Evolutionary conservation across 345 rosid species (phyloP), one percentile per base, ranked within the genome.

Genomic region (Jatropha curcas): DNA sequence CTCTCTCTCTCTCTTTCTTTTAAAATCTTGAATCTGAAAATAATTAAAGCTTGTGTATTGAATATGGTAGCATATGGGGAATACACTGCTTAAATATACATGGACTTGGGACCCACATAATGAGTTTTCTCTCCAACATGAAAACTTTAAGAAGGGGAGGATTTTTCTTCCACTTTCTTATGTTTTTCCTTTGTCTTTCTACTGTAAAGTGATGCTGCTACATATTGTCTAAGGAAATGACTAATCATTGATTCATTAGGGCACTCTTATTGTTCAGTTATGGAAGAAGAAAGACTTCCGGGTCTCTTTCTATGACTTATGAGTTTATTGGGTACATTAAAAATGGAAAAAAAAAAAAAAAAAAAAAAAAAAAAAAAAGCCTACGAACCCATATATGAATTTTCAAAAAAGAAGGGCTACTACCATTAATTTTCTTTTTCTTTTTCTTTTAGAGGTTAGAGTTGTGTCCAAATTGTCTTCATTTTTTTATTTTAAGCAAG

Each of bases 131-230:
- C 53, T 30, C 72, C 77, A 48, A 57, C 72, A 59, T 25, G 53
- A 66, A 9, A 57, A 34, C 62, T 25, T 67, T 33, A 31, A 58
- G 50, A 20, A 33, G 30, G 34, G 59, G 41, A 35, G 58, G 64
- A 41, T 27, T 68, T 60, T 60, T 60, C 48, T n/a, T 28, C 69
- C 78, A 68, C 68, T 75, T 28, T 68, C 64, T 75, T 61, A 30
- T 68, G 69, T 75, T 60, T 75, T 53, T 50, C 53, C 22, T 20
- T 60, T 75, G 78, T 75, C 78, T 75, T 59, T 60, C 73, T 51
- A 60, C 16, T 60, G 53, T 59, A 24, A 31, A 48, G 37, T 45
- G 67, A 20, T 14, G 17, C 19, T 14, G 17, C 19, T 31, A 33
- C 19, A 28, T 55, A n/a, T 64, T 64, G 62, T 39, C 70, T 4